Evolutionary conservation across 179 eudicot genomes (phyloP), one percentile per base, ranked within the genome.

Genomic region (Patellifolia procumbens): DNA sequence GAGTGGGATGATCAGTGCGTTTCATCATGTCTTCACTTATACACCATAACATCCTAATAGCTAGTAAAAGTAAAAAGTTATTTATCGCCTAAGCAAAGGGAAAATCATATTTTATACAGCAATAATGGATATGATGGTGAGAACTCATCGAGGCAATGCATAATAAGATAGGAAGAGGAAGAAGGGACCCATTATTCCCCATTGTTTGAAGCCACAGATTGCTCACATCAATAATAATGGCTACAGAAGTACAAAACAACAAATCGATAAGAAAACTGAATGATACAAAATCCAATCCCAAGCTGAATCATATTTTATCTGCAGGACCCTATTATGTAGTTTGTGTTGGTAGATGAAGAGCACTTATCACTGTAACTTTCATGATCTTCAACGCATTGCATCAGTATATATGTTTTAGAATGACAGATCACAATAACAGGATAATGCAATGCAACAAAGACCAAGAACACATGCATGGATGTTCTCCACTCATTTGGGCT

Each of bases 281-380:
- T 60, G 65, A 60, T 60, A 60, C 24, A 5, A 51, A 51, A 13
- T 20, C 55, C 17, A 51, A 51, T 19, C 45, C 45, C 5, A 37
- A 37, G 42, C 7, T 37, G 42, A 37, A 37, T 1, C 42, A 37
- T 37, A n/a, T n/a, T n/a, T n/a, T n/a, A n/a, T n/a, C n/a, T 37
- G 42, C 42, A 37, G 1, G 42, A 2, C 7, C n/a, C n/a, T n/a
- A n/a, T n/a, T n/a, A n/a, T n/a, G 42, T 4, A 37, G 42, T 37
- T 37, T 51, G 17, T 55, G 60, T 59, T 59, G 64, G 37, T 59
- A 28, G 65, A 60, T 28, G 65, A 60, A 29, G 65, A 28, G 34
- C n/a, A 60, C 34, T 60, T 60, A 56, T 56, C 29, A 56, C 1
- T 24, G 62, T 56, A 5, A 8, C 62, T 60, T 9, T 60, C 26